Evolutionary conservation across 441 rosid genomes (phyloP).

Genomic region (Erysimum cheiri): DNA sequence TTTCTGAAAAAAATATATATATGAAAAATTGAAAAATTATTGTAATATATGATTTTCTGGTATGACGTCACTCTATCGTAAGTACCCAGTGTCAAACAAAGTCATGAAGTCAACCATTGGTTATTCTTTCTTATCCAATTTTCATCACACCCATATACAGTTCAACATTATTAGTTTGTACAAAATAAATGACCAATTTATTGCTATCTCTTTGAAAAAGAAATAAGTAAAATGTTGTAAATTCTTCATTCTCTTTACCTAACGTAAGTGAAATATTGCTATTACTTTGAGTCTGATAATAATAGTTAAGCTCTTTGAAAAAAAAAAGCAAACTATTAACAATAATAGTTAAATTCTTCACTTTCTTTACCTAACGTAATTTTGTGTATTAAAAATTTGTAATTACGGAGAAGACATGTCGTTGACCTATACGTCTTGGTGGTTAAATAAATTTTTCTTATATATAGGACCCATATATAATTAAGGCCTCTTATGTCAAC

Average conservation of each 20-base stretch:
- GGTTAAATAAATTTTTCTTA: not conserved
- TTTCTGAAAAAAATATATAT: too few relatives aligned
- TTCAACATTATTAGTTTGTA: not conserved
- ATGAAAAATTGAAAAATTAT: too few relatives aligned
- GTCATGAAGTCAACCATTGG: not conserved
- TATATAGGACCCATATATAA: not conserved
- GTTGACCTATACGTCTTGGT: not conserved
- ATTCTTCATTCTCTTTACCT: too few relatives aligned
- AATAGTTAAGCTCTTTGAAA: not conserved
- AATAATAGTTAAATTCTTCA: not conserved
- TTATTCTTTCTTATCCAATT: not conserved
- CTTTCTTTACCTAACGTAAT: slow-evolving; percentile 5
- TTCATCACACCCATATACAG: not conserved
- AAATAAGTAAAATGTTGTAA: not conserved
- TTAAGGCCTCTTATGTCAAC: not conserved
- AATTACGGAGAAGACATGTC: not conserved
- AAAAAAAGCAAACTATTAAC: not conserved
- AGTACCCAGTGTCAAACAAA: not conserved
- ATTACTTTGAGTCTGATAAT: not conserved
- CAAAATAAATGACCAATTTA: not conserved
- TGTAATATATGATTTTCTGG: not conserved
- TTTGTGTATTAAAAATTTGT: not conserved
- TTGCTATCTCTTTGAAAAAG: not conserved
- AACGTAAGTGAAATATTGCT: too few relatives aligned
- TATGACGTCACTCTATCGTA: slow-evolving; percentile 8